phyloP scores from a whole-genome alignment of 176 grass and related monocot genomes.

The Zoysia pacifica region DNA sequence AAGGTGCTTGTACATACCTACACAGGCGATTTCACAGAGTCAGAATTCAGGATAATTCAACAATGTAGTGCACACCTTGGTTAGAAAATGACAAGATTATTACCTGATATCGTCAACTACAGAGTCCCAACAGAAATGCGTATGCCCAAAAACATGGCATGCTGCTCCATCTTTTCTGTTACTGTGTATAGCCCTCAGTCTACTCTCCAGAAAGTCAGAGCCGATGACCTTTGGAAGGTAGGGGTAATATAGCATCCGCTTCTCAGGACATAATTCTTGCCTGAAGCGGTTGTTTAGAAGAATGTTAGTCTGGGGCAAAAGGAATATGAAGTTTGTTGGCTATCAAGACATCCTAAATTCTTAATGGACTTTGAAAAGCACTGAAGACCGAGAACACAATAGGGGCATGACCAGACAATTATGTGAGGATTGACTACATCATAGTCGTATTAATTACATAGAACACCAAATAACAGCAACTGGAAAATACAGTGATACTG shows the following conservation, averaged over 20 bases:
- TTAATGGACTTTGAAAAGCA: neutral
- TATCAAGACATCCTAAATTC: constrained; percentile 4
- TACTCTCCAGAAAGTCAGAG: constrained; percentile 77
- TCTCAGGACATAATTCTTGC: constrained; percentile 97
- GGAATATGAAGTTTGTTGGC: neutral
- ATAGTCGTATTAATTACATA: neutral
- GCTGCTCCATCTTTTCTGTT: constrained; percentile 42
- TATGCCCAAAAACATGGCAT: constrained; percentile 96
- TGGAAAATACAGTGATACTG: no score
- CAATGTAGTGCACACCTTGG: neutral
- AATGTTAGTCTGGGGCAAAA: neutral
- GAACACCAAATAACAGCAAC: no score
- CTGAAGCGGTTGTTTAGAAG: constrained; percentile 42
- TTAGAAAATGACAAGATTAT: neutral
- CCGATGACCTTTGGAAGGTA: constrained; percentile 91
- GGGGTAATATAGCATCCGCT: constrained; percentile 97
- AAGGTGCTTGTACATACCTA: constrained; percentile 90
- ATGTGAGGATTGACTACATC: constrained; percentile 8
- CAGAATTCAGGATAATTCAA: neutral
- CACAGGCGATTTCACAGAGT: neutral
- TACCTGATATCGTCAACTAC: constrained; percentile 86
- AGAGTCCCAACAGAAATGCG: constrained; percentile 96
- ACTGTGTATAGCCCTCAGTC: constrained; percentile 73
- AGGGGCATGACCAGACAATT: neutral
- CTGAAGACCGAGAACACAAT: neutral